Evolutionary conservation across 2,329 filamentous ascomycete species (phyloP), one percentile per base, ranked within the genome.

Genomic region (Pseudogymnoascus sp.): DNA sequence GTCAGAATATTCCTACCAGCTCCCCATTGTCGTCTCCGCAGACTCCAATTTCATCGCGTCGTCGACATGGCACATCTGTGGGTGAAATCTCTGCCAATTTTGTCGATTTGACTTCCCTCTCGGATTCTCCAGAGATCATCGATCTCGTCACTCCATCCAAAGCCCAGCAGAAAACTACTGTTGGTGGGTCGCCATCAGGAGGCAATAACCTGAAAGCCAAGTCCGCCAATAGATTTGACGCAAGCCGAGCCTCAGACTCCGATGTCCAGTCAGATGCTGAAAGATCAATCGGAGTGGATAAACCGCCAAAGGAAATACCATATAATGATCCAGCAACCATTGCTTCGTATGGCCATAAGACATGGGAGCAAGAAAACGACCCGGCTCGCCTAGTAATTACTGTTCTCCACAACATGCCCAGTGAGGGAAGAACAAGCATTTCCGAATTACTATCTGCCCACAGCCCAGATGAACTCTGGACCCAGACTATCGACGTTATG

Each of bases 321-420:
- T 62, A 63, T 7, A 45, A 60, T n/a, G 57, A 68, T 37, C 62
- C 66, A 18, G 61, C 39, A 7, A 61, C 61, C 10, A 68, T 70
- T 60, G 62, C 66, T 8, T 61, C 60, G 39, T 65, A 61, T 52
- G 58, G 59, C 1, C 64, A 63, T 55, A 33, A 59, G 6, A 48
- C 41, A 15, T 71, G 66, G 67, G 57, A 60, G 33, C 61, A 62
- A 7, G 30, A 61, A 15, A 15, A 33, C n/a, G 67, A 71, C 57
- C 61, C 60, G 9, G 72, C 74, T 37, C 71, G 76, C 5, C 66
- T 78, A 1, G 63, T 80, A 19, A 73, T 77, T 56, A 76, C 77
- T 58, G 63, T 74, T 1, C 65, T 80, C 0, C 61, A 65, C 6
- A 68, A 73, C 9, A 67, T 75, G 55, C 41, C 60, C 10, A 37